Conservation (phyloP, 164 flowering plant species). For the Platanus orientalis region DNA sequence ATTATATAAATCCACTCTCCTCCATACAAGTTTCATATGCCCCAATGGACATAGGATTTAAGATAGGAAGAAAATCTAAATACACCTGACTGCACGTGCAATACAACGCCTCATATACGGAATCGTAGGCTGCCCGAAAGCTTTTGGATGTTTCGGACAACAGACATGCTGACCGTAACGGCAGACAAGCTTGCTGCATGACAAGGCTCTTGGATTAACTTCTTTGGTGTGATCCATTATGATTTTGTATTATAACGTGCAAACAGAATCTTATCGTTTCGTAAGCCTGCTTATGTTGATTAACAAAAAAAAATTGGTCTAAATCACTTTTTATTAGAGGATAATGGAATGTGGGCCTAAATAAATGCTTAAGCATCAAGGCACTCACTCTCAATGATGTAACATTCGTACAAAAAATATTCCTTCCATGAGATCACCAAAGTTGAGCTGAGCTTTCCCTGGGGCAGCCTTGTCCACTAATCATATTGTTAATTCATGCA, state of each 20-base stretch:
- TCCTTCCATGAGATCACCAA: slow-evolving; percentile 19
- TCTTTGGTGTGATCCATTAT: not conserved
- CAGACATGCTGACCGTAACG: not conserved
- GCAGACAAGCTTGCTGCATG: not conserved
- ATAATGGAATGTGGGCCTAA: not conserved
- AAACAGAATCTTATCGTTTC: slow-evolving; percentile 21
- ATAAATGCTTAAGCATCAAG: slow-evolving; percentile 27
- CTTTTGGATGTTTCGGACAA: not conserved
- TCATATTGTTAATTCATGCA: slow-evolving; percentile 9
- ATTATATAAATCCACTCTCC: not conserved
- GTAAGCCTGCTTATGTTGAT: slow-evolving; percentile 1
- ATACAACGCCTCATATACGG: not conserved
- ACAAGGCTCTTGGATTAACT: not conserved
- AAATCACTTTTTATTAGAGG: slow-evolving; percentile 10
- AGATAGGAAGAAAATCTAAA: no score
- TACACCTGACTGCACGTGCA: slow-evolving; percentile 4
- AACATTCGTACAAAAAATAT: slow-evolving; percentile 12
- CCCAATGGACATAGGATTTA: not conserved
- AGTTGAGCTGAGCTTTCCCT: slow-evolving; percentile 17
- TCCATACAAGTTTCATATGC: not conserved
- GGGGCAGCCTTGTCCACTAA: slow-evolving; percentile 10
- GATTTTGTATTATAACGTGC: slow-evolving; percentile 2
- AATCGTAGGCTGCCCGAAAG: not conserved
- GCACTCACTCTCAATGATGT: slow-evolving; percentile 25
- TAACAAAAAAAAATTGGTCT: no score